Evolutionary conservation across 2,329 filamentous ascomycete genomes (phyloP).

Genomic region (Eutypa lata): DNA sequence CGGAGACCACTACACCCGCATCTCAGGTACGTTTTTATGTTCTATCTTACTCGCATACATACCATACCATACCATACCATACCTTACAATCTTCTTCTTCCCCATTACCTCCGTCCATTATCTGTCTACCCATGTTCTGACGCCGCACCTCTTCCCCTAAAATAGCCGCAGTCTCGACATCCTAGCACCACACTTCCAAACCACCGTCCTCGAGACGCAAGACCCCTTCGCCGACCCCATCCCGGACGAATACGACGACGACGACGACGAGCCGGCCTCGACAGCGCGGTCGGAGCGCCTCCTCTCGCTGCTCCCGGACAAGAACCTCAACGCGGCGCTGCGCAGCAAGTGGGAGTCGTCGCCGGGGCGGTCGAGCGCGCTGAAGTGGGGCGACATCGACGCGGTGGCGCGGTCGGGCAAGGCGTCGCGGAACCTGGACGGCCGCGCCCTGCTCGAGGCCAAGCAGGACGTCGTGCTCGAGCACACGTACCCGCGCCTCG

Average conservation of each 20-base stretch:
- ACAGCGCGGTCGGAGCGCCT: conserved; percentile 72
- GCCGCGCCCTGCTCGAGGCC: conserved; percentile 73
- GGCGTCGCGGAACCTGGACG: conserved; percentile 67
- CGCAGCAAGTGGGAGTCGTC: conserved; percentile 88
- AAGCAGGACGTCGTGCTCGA: conserved; percentile 96
- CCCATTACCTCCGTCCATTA: not conserved
- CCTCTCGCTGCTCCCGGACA: conserved; percentile 81
- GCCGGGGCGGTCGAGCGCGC: conserved; percentile 69
- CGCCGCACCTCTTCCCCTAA: conserved; percentile 12
- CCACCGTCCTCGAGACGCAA: conserved; percentile 77
- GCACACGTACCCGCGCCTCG: conserved; percentile 95
- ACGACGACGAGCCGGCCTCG: conserved; percentile 36
- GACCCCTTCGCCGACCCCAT: conserved; percentile 63
- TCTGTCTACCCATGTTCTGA: too few species aligned
- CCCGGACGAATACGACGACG: not conserved
- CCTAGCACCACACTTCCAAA: conserved; percentile 78
- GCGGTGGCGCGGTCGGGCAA: conserved; percentile 75
- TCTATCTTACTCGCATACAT: too few species aligned
- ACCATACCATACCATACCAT: not conserved
- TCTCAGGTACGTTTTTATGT: conserved; percentile 54
- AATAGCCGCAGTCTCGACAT: conserved; percentile 76
- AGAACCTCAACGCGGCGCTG: conserved; percentile 70
- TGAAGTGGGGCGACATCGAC: conserved; percentile 96
- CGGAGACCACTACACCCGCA: conserved; percentile 88
- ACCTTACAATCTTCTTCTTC: not conserved